phyloP scores from a whole-genome alignment of 768 basidiomycete genomes.

The Filobasidium floriforme region DNA sequence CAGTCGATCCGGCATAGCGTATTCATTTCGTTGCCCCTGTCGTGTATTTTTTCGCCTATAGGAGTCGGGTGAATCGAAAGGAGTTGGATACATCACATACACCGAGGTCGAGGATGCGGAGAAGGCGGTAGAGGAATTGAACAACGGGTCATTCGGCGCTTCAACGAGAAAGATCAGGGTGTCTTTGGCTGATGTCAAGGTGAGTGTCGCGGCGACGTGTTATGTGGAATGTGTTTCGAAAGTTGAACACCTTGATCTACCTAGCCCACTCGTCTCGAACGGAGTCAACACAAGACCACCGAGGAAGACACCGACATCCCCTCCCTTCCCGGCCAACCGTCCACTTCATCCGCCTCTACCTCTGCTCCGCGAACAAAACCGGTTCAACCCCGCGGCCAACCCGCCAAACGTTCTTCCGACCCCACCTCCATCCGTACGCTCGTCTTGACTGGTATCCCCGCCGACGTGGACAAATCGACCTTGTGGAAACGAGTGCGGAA shows the following conservation, averaged over 20 bases:
- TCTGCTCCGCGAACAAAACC: slow-evolving; percentile 18
- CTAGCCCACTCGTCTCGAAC: slow-evolving; percentile 37
- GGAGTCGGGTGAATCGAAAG: slow-evolving; percentile 58
- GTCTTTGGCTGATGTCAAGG: slow-evolving; percentile 75
- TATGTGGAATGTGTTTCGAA: background rate
- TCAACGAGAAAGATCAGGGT: slow-evolving; percentile 65
- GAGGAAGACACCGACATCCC: slow-evolving; percentile 8
- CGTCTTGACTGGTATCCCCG: slow-evolving; percentile 44
- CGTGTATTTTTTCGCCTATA: too few species aligned
- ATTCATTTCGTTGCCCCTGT: too few species aligned
- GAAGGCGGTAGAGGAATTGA: slow-evolving; percentile 58
- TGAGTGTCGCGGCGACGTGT: slow-evolving; percentile 45
- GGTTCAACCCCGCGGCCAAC: slow-evolving; percentile 26
- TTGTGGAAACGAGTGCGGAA: slow-evolving; percentile 45
- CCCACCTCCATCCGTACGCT: slow-evolving; percentile 73
- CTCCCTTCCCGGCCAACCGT: slow-evolving; percentile 11
- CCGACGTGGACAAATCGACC: slow-evolving; percentile 39
- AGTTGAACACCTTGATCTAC: background rate
- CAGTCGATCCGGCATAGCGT: too few species aligned
- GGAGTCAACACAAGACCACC: slow-evolving; percentile 39
- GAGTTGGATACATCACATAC: slow-evolving; percentile 94
- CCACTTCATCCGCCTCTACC: slow-evolving; percentile 1
- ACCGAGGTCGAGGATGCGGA: slow-evolving; percentile 82
- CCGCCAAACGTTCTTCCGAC: slow-evolving; percentile 47
- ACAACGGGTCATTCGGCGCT: slow-evolving; percentile 55